Evolutionary conservation across 2,329 filamentous ascomycete genomes (phyloP), one percentile per base, ranked within the genome.

Genomic region (Xylariales sp.): DNA sequence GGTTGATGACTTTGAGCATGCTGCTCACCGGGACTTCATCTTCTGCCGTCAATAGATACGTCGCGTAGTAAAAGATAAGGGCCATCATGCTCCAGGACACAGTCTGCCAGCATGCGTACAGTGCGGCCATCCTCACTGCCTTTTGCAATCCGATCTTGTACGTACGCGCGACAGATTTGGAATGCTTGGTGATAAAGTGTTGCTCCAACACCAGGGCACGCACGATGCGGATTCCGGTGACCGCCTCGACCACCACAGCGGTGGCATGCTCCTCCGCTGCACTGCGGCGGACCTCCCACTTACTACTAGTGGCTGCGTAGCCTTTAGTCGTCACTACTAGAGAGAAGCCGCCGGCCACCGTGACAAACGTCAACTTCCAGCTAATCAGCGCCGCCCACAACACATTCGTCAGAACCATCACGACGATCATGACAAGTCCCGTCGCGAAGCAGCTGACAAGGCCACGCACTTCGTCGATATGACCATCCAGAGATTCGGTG

Each of bases 381-480:
- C 81, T 83, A 20, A 85, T 74, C 1, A 70, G 56, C 13, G 94
- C 59, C 4, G 87, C 81, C 90, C 89, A 96, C 2, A 74, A 52
- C 6, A 93, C 52, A 0, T 87, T 81, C n/a, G 84, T 74, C 1
- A 64, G 40, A 14, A 86, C 70, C 72, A 95, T 90, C 36, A 78
- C 61, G 1, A 69, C 54, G 4, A 85, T 81, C 8, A 83, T 76
- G 12, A 90, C 69, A 1, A 84, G 60, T 37, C 85, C 78, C 2
- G 85, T 83, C 1, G 83, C 71, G 52, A 95, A 95, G 2, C 85
- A 77, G 2, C 86, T 85, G 0, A 95, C 71, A 0, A 97, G 66
- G 49, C 87, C 89, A 7, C 86, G 77, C 77, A 93, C 90, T 55
- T 95, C 88, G 56, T 97, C 89, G 0, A 84, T 85, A 50, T 88